A percentile compares a stretch with the other conserved stretches of the same genome.
Evolutionary conservation across 306 rosid genomes (phyloP).

Genomic region (Ammopiptanthus mongolicus): DNA sequence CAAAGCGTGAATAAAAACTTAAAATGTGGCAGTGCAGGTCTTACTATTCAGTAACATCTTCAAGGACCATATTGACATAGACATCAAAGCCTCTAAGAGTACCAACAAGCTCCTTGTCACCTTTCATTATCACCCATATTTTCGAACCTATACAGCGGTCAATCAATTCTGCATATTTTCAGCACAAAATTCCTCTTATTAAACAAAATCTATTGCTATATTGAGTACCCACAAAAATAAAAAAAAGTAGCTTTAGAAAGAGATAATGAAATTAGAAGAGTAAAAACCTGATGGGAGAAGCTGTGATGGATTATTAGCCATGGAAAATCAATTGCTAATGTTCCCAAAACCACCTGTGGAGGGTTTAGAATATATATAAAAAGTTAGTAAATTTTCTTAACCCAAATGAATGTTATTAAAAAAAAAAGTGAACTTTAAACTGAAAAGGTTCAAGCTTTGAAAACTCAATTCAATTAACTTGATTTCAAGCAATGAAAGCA

Average conservation of each 20-base stretch:
- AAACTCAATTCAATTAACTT: background rate
- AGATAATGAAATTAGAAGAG: background rate
- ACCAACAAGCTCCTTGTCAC: conserved; percentile 98
- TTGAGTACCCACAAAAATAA: background rate
- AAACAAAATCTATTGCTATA: background rate
- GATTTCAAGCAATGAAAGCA: background rate
- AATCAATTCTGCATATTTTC: conserved; percentile 71
- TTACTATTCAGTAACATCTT: conserved; percentile 97
- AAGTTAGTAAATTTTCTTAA: background rate
- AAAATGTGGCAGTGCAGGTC: background rate
- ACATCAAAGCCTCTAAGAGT: conserved; percentile 94
- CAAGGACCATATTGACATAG: conserved; percentile 96
- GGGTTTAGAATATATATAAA: background rate
- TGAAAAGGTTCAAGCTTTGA: background rate
- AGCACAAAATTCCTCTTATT: conserved; percentile 16
- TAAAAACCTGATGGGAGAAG: conserved; percentile 75
- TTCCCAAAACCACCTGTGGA: conserved; percentile 11
- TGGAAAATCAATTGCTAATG: conserved; percentile 16
- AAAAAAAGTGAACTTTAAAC: background rate
- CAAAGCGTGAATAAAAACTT: background rate
- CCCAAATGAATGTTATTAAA: background rate
- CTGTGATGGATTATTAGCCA: conserved; percentile 95
- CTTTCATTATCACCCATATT: conserved; percentile 98
- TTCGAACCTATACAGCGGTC: conserved; percentile 97
- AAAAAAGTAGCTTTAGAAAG: background rate